Base-by-base conservation (phyloP, 176 grass and related monocot species). In the Paspalum notatum region DNA sequence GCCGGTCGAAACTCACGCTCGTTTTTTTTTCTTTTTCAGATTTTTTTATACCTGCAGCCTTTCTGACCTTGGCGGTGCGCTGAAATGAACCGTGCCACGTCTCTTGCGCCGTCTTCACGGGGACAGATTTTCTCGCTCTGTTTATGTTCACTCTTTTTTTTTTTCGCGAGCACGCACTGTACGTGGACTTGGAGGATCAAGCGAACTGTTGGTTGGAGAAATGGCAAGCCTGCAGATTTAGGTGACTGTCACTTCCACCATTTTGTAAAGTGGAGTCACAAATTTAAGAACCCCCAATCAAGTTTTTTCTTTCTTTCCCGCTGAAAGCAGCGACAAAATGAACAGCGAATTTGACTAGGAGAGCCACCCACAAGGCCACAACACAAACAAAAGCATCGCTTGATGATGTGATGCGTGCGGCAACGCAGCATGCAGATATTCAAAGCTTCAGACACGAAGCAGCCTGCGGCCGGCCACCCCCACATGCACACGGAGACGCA, bases 401-500 rank as follows among this genome's bases (percentile, higher is more conserved):
- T 2, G 13, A 24, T 27, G 12, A 32, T 11, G 27, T 27, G 12
- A 32, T 11, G 27, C 37, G 39, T 20, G 14, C 22, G 8, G n/a
- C n/a, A 6, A 61, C 13, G 43, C 22, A 3, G 66, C 21, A 21
- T 9, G 44, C 21, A 77, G 7, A 47, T 7, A 51, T 72, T 73
- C 52, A 75, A 72, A 58, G 3, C 12, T 77, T 40, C 40, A 41
- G 66, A 57, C 57, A 56, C 14, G 73, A 50, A 65, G 57, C 69
- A 47, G 72, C n/a, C n/a, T n/a, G n/a, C n/a, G n/a, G n/a, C 18
- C 66, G 21, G 50, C 45, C 45, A 24, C 57, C 57, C 21, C 57
- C 25, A 32, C 49, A 26, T 62, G 25, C 72, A 70, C 71, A 71
- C 64, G 68, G 18, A 61, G 75, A 52, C 68, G 81, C 81, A 84